phyloP scores from a whole-genome alignment of 305 asterid genomes.

The Fraxinus angustifolia region DNA sequence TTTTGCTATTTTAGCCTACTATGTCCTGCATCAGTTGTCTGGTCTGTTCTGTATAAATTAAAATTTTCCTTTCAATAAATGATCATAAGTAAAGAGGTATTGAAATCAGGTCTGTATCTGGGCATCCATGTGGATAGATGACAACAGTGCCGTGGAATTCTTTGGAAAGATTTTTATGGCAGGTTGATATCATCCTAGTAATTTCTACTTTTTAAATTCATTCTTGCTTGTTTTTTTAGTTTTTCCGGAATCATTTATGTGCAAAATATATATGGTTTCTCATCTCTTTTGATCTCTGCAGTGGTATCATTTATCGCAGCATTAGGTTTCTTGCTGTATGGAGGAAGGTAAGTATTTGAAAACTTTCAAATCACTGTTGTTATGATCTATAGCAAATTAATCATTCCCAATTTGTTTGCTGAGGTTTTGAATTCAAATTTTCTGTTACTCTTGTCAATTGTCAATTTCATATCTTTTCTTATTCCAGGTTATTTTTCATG shows the following conservation, averaged over 20 bases:
- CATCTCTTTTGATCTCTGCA: slow-evolving; percentile 42
- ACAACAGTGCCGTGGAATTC: slow-evolving; percentile 58
- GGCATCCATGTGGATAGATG: slow-evolving; percentile 83
- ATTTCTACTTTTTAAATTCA: slow-evolving; percentile 14
- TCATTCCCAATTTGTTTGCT: slow-evolving; percentile 5
- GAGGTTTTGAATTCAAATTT: slow-evolving; percentile 11
- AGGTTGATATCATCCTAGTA: slow-evolving; percentile 40
- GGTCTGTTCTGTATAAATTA: not conserved
- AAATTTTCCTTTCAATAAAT: not conserved
- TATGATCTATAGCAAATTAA: slow-evolving; percentile 19
- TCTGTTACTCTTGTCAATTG: not conserved
- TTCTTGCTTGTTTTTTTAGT: slow-evolving; percentile 16
- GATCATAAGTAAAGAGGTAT: slow-evolving; percentile 17
- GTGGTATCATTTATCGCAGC: slow-evolving; percentile 89
- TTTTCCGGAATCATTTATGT: not conserved
- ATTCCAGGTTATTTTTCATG: slow-evolving; percentile 81
- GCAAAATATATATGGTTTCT: slow-evolving; percentile 25
- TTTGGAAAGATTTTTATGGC: slow-evolving; percentile 89
- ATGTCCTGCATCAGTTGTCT: not conserved
- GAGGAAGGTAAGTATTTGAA: slow-evolving; percentile 69
- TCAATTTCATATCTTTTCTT: slow-evolving; percentile 16
- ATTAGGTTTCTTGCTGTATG: slow-evolving; percentile 83
- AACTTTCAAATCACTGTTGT: slow-evolving; percentile 9
- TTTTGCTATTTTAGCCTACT: not conserved
- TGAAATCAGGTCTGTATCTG: slow-evolving; percentile 69